Evolutionary conservation across 2,329 filamentous ascomycete species (phyloP), one percentile per base, ranked within the genome.

Genomic region (Xenosphaeropsis pyriputrescens): DNA sequence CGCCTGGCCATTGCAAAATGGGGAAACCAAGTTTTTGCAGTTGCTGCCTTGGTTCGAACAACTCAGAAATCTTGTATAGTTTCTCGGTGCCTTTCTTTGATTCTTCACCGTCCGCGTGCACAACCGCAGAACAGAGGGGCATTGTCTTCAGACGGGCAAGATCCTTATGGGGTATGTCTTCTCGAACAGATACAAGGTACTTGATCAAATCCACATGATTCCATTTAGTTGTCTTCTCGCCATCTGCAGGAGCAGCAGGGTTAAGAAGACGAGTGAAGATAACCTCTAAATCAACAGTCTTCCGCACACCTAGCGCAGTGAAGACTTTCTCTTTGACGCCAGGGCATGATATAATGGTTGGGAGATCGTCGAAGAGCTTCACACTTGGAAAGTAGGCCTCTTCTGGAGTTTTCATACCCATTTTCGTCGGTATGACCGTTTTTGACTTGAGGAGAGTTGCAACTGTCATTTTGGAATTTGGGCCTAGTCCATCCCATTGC

Each of bases 371-470:
- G 51, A 98, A 98, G 0, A 98, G 65, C 55, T 85, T 91, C 29
- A 98, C 91, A n/a, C 75, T 81, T 2, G 84, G 76, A 52, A 98
- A 95, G 57, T 95, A 98, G 0, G 91, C 79, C 46, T 96, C 86
- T 3, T 65, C 62, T 4, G 91, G 91, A 47, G 73, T 82, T 48
- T 68, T 80, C 88, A 98, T 93, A 6, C 91, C 91, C 46, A 79
- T 60, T 54, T 85, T 95, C 0, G 91, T 96, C 0, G 91, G 91
- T 52, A 98, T 84, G 18, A 93, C 72, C 0, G 85, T 72, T 36
- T 80, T 68, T 2, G 69, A 62, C 38, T 75, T 70, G 3, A 96
- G 62, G 4, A 85, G 59, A 13, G 70, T 63, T 6, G 72, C 61
- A 4, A 93, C 66, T 0, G 70, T 72, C 14, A 69, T 65, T 54